These are phyloP conservation scores for Dryas octopetala DNA, from an alignment of 306 rosid genomes.

Conservation along the genomic window DNA sequence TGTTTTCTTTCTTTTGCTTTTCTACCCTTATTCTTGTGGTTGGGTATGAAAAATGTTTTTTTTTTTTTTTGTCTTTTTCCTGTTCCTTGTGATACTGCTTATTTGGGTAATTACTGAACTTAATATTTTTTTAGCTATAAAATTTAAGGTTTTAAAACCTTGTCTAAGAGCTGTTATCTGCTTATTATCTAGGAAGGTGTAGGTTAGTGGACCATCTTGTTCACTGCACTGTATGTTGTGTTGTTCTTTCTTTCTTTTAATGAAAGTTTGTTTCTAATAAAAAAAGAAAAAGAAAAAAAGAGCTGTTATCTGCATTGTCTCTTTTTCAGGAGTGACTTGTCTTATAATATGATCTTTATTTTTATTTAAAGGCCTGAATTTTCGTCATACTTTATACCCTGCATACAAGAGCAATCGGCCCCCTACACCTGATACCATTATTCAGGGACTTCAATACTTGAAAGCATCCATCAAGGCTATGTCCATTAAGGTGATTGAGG, in stretches of 20 bases:
- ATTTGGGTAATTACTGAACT: not conserved
- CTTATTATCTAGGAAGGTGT: too few relatives aligned
- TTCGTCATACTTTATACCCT: conserved; percentile 83
- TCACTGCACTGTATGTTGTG: too few relatives aligned
- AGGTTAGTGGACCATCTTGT: too few relatives aligned
- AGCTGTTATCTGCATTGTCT: not conserved
- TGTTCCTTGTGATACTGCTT: too few relatives aligned
- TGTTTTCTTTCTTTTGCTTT: too few relatives aligned
- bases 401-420: conserved; percentile 94
- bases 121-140: not conserved
- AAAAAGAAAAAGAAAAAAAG: too few relatives aligned
- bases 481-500: conserved; percentile 93
- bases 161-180: not conserved
- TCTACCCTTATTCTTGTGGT: too few relatives aligned
- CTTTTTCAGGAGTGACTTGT: not conserved
- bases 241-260: too few relatives aligned
- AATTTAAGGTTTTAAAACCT: not conserved
- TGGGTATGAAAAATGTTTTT: too few relatives aligned
- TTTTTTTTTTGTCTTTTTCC: too few relatives aligned
- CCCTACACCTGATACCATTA: conserved; percentile 94
- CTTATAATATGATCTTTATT: conserved; percentile 16
- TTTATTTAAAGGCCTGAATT: conserved; percentile 67
- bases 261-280: too few relatives aligned
- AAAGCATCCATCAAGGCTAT: conserved; percentile 94
- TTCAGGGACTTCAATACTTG: conserved; percentile 95